Evolutionary conservation across 1,284 basidiomycete genomes (phyloP), one percentile per base, ranked within the genome.

Genomic region (Sanguinoderma infundibulare): DNA sequence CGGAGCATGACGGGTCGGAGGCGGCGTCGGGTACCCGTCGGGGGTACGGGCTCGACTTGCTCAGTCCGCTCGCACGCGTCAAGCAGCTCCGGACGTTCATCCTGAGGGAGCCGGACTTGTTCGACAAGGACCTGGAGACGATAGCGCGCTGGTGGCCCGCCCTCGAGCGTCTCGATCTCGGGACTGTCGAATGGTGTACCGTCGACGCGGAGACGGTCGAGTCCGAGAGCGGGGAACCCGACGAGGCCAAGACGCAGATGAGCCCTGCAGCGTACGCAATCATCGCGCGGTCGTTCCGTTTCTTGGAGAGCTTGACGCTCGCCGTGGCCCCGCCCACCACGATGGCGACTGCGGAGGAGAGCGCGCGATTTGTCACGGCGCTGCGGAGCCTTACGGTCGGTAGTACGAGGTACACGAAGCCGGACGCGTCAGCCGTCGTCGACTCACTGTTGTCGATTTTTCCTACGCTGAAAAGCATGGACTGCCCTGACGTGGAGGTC

Each of bases 141-240:
- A 67, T 85, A 51, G 66, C 75, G 15, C 69, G 60, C 22, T 83
- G 79, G 78, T 73, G 72, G 71, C 68, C 68, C 1, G 46, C 67
- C 30, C 74, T 86, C 10, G 70, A 75, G 32, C 72, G 75, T 53
- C 76, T 86, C 39, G 77, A 83, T 62, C 67, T 86, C 10, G 81
- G 82, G 3, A 67, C 72, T 5, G 10, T 5, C 32, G 47, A 50
- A 14, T 4, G 26, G 12, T 24, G 22, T 17, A 2, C 28, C 2
- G 55, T 71, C 1, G 67, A 67, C 39, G 30, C 39, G n/a, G 28
- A 24, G 22, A 28, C 34, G 28, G 26, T 1, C 26, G 40, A 53
- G n/a, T 10, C 12, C n/a, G 30, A 32, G 12, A 40, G 8, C 7
- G 26, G 15, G 17, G 26, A 49, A 15, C 54, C 3, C 3, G 39